These are phyloP conservation scores for Novymonas esmeraldas DNA, from an alignment of 208 protist species.

Conservation along the genomic window DNA sequence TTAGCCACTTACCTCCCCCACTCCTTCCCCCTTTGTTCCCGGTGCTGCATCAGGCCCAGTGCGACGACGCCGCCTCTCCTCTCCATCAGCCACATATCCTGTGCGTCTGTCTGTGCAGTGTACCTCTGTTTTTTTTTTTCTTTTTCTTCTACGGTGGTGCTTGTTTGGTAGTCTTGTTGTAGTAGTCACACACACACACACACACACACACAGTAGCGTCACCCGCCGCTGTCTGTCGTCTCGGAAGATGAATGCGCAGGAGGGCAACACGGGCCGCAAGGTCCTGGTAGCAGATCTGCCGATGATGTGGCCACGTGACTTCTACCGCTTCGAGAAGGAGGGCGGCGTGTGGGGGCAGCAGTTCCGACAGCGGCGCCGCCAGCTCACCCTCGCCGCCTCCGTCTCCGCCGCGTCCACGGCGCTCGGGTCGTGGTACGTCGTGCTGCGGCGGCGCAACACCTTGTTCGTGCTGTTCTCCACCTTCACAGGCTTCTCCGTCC, in stretches of 20 bases:
- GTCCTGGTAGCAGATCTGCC: slow-evolving; percentile 85
- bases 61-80: too few relatives aligned
- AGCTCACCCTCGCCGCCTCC: slow-evolving; percentile 71
- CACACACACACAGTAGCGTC: too few relatives aligned
- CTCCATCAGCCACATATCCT: too few relatives aligned
- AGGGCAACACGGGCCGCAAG: slow-evolving; percentile 40
- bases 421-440: slow-evolving; percentile 64
- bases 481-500: slow-evolving; percentile 75
- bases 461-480: slow-evolving; percentile 83
- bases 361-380: slow-evolving; percentile 73
- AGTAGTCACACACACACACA: too few relatives aligned
- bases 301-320: slow-evolving; percentile 89
- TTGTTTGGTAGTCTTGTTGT: too few relatives aligned
- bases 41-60: too few relatives aligned
- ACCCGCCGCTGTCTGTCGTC: not conserved
- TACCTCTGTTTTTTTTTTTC: too few relatives aligned
- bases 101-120: too few relatives aligned
- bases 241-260: slow-evolving; percentile 31
- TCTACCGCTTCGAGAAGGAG: slow-evolving; percentile 82
- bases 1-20: too few relatives aligned
- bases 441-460: slow-evolving; percentile 74
- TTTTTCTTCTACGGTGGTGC: too few relatives aligned
- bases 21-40: too few relatives aligned
- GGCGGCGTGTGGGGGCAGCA: slow-evolving; percentile 85
- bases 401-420: slow-evolving; percentile 43